Evolutionary conservation across 139 green algal species (phyloP).

Genomic region (Edaphochlamys debaryana): DNA sequence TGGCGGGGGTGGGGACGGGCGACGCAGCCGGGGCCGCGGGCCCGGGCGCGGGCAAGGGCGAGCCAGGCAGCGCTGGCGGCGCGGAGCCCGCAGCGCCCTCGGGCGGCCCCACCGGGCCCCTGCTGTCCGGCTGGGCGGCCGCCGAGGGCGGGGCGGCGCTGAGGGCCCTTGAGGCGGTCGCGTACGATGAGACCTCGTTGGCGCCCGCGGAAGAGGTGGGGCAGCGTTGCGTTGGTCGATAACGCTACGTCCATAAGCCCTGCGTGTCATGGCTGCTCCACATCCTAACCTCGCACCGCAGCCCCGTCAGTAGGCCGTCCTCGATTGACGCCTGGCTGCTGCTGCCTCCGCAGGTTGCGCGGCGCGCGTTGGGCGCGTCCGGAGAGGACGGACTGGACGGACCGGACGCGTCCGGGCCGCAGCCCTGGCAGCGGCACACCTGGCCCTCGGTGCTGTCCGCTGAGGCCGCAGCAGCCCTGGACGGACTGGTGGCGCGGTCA

Average conservation of each 20-base stretch:
- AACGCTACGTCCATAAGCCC: too few species aligned
- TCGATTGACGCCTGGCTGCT: too few species aligned
- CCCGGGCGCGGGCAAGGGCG: not conserved
- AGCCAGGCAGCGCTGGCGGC: not conserved
- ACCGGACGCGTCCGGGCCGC: too few species aligned
- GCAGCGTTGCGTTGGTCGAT: not conserved
- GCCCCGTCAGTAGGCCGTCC: too few species aligned
- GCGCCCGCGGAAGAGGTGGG: constrained; percentile 21
- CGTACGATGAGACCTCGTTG: constrained; percentile 24
- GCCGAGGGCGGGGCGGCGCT: constrained; percentile 29
- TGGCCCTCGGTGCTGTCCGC: constrained; percentile 12
- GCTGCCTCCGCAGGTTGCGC: too few species aligned
- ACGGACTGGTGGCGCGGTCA: constrained; percentile 4
- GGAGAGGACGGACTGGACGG: too few species aligned
- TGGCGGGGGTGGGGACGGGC: not conserved
- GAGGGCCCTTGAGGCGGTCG: constrained; percentile 19
- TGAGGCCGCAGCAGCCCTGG: not conserved
- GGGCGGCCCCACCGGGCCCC: too few species aligned
- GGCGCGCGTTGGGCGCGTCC: too few species aligned
- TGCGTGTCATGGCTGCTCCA: too few species aligned
- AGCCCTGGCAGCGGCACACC: constrained; percentile 19
- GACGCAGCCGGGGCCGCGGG: not conserved
- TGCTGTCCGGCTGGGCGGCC: constrained; percentile 23
- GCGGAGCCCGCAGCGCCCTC: too few species aligned
- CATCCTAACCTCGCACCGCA: too few species aligned